Conservation (phyloP, 345 rosid genomes). For the Eutrema heterophyllum region DNA sequence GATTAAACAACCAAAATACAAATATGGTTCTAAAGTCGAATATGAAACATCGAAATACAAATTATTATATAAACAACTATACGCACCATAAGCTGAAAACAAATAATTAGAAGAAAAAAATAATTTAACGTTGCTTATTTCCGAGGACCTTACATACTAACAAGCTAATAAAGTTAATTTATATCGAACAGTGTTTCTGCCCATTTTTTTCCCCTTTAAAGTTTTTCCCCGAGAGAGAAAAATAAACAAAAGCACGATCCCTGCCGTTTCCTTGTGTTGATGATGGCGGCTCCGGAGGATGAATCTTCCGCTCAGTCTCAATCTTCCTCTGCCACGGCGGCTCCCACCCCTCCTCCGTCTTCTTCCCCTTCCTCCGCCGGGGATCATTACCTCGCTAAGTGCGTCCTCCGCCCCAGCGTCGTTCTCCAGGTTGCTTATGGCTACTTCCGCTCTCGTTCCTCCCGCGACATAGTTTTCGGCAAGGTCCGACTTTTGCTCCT, state of each 20-base stretch:
- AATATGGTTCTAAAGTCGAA: too few species aligned
- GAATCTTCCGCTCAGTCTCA: conserved; percentile 75
- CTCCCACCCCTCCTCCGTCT: conserved; percentile 42
- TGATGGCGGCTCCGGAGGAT: conserved; percentile 94
- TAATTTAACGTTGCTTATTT: too few species aligned
- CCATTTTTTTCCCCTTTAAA: neutral
- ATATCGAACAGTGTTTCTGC: conserved; percentile 15
- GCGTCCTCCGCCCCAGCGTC: conserved; percentile 79
- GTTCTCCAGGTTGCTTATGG: conserved; percentile 82
- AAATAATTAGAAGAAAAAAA: too few species aligned
- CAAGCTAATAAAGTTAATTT: neutral
- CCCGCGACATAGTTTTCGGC: conserved; percentile 79
- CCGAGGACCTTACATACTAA: too few species aligned
- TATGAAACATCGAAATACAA: too few species aligned
- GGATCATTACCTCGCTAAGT: conserved; percentile 77
- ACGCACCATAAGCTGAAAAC: too few species aligned
- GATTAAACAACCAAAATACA: too few species aligned
- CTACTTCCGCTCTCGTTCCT: conserved; percentile 63
- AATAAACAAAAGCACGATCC: neutral
- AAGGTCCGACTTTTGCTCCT: conserved; percentile 44
- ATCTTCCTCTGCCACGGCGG: conserved; percentile 48
- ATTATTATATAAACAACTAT: too few species aligned
- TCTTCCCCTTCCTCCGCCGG: conserved; percentile 42
- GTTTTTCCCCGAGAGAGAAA: neutral
- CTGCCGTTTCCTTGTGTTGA: neutral